Percentiles rank a stretch among this genome's conserved stretches.
Conservation (phyloP, 2,329 filamentous ascomycete species). For the Botryotinia globosa region DNA sequence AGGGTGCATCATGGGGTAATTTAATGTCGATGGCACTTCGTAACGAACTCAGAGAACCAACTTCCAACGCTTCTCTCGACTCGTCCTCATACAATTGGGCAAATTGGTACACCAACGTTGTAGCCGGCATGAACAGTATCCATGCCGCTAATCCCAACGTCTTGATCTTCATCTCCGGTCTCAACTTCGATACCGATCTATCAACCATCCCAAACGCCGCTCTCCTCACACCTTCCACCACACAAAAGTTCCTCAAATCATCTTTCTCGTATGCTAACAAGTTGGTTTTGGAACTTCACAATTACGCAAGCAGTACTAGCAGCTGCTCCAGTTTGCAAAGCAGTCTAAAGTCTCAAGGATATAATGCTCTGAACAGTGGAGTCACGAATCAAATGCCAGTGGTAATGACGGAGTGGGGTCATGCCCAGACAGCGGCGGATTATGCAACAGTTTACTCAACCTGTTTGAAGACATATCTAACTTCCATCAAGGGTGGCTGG, state of each 20-base stretch:
- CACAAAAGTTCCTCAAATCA: slow-evolving; percentile 38
- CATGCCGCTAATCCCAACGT: slow-evolving; percentile 45
- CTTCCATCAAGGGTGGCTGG: slow-evolving; percentile 47
- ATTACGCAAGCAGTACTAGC: neutral
- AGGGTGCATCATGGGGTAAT: slow-evolving; percentile 25
- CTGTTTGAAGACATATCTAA: slow-evolving; percentile 46
- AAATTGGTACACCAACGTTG: slow-evolving; percentile 46
- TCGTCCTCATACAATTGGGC: slow-evolving; percentile 44
- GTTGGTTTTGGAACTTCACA: slow-evolving; percentile 48
- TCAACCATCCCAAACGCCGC: slow-evolving; percentile 24
- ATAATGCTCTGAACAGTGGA: slow-evolving; percentile 41
- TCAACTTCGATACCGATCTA: slow-evolving; percentile 44
- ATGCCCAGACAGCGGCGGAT: slow-evolving; percentile 45
- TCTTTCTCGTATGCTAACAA: slow-evolving; percentile 45
- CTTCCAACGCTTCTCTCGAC: slow-evolving; percentile 21
- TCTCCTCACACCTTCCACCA: slow-evolving; percentile 23
- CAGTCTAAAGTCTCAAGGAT: slow-evolving; percentile 42
- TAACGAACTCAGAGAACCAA: slow-evolving; percentile 42
- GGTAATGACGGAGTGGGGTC: slow-evolving; percentile 46
- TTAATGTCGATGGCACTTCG: slow-evolving; percentile 37
- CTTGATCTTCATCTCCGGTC: slow-evolving; percentile 48
- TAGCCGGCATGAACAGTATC: slow-evolving; percentile 43
- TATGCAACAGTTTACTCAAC: slow-evolving; percentile 50
- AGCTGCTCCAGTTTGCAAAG: slow-evolving; percentile 36
- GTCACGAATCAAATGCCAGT: slow-evolving; percentile 42